Evolutionary conservation across 352 stramenopile genomes (phyloP), one percentile per base, ranked within the genome.

Genomic region (Phytophthora pistaciae): DNA sequence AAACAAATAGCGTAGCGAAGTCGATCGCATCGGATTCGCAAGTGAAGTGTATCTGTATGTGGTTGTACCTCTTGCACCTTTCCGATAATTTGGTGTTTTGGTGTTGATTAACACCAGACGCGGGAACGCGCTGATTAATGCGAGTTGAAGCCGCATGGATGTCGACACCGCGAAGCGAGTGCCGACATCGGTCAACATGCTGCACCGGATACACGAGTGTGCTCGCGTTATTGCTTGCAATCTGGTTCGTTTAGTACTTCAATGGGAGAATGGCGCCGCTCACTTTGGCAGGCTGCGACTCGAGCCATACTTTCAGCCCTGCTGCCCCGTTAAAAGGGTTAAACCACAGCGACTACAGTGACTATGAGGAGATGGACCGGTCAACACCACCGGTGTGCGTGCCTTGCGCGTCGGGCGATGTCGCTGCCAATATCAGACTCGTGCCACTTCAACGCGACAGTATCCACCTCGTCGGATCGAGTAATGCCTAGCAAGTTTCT

Each of bases 111-210:
- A 50, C 8, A 48, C 23, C 29, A 5, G 53, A 48, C 44, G 63
- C 44, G 63, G 63, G 64, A 70, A 48, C 33, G 63, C 44, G 63
- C 55, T 60, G 64, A 70, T 70, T 70, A 70, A 70, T 54, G 10
- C 46, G 44, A 59, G 54, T 58, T 69, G 54, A 64, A 14, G 42
- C 11, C 54, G 46, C n/a, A 29, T 27, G 46, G 7, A 7, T 53
- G 11, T 27, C n/a, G 20, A n/a, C 18, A 13, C 20, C n/a, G 46
- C n/a, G 5, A 40, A 7, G n/a, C 46, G 46, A 53, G 5, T 5
- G n/a, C 46, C 11, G 46, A 54, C 46, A 29, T 54, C 46, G 46
- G 18, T 31, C n/a, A 53, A 31, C 13, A 42, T 42, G 36, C 4
- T 42, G 36, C 11, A 5, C 33, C 33, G 33, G 33, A 40, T 13